A percentile compares a stretch with the other conserved stretches of the same genome.
Evolutionary conservation across 768 basidiomycete species (phyloP).

Genomic region (Rhizopogon vinicolor): DNA sequence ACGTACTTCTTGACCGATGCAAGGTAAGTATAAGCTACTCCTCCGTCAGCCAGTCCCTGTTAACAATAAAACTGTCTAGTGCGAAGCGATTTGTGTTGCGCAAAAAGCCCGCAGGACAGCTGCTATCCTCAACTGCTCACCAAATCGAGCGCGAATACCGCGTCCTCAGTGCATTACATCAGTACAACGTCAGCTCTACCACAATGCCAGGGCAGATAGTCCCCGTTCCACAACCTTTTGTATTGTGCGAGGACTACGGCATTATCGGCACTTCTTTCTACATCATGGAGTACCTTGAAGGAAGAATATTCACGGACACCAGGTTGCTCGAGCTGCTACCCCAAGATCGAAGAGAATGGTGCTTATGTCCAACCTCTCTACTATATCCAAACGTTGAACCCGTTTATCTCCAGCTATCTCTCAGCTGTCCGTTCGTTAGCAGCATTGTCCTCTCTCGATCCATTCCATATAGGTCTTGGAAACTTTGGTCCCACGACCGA

Average conservation of each 20-base stretch:
- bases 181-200: slow-evolving; percentile 54
- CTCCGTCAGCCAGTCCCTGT: neutral
- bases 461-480: slow-evolving; percentile 59
- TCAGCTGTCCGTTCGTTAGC: slow-evolving; percentile 70
- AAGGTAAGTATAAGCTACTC: slow-evolving; percentile 42
- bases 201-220: slow-evolving; percentile 51
- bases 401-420: slow-evolving; percentile 55
- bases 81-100: slow-evolving; percentile 75
- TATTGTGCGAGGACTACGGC: slow-evolving; percentile 71
- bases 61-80: slow-evolving; percentile 25
- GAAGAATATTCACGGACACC: slow-evolving; percentile 88
- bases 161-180: slow-evolving; percentile 72
- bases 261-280: slow-evolving; percentile 92
- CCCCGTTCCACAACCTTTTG: slow-evolving; percentile 82
- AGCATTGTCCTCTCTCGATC: slow-evolving; percentile 59
- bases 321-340: slow-evolving; percentile 66
- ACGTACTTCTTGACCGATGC: slow-evolving; percentile 90
- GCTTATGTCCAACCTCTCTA: slow-evolving; percentile 12
- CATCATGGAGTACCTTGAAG: slow-evolving; percentile 94
- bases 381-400: neutral
- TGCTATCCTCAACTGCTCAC: slow-evolving; percentile 90
- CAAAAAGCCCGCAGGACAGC: slow-evolving; percentile 86
- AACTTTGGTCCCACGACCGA: slow-evolving; percentile 68
- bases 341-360: slow-evolving; percentile 70
- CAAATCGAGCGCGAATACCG: slow-evolving; percentile 92